Evolutionary conservation across 257 asterid genomes (phyloP), one percentile per base, ranked within the genome.

Genomic region (Thymus mandschuricus): DNA sequence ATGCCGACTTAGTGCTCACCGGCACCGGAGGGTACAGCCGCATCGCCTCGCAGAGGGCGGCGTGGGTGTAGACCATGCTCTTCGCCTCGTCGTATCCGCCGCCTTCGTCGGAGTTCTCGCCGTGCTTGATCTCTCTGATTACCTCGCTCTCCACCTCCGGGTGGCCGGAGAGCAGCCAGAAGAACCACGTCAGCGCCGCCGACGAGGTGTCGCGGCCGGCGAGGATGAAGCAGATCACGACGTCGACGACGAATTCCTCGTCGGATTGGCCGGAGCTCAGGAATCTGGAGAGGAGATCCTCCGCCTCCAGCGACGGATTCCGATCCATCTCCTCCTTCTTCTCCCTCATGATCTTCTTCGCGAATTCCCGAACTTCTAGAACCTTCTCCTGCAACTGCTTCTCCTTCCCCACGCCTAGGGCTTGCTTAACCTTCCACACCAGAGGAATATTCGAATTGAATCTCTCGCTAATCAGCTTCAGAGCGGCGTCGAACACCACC

Each of bases 151-250:
- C 96, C 4, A 76, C 91, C 2, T 33, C 33, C 0, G 86, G 85
- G 34, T 81, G 30, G 0, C 70, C 35, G 46, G 27, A 75, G 8
- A 86, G n/a, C 64, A 82, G 28, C 95, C 91, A 90, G 74, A 88
- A 90, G 50, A 86, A 86, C 96, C 95, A 90, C 1, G 89, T 84
- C 44, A 90, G 66, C 1, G 92, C 92, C 0, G 95, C 87, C 0
- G 95, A 88, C 0, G 95, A 80, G 0, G 95, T 86, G 73, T 90
- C 96, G 0, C 89, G 82, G 1, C 96, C 96, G 0, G 96, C 95
- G 4, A 88, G 15, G 4, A 90, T 86, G 71, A 90, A 90, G 62
- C 88, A 84, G n/a, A 90, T 76, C 8, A 90, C 88, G 0, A 90
- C 79, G 41, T 90, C 92, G 0, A 76, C 65, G 7, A 88, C 84